These are phyloP conservation scores for Aspergillus egyptiacus DNA, from an alignment of 495 filamentous ascomycete genomes.

Conservation along the genomic window DNA sequence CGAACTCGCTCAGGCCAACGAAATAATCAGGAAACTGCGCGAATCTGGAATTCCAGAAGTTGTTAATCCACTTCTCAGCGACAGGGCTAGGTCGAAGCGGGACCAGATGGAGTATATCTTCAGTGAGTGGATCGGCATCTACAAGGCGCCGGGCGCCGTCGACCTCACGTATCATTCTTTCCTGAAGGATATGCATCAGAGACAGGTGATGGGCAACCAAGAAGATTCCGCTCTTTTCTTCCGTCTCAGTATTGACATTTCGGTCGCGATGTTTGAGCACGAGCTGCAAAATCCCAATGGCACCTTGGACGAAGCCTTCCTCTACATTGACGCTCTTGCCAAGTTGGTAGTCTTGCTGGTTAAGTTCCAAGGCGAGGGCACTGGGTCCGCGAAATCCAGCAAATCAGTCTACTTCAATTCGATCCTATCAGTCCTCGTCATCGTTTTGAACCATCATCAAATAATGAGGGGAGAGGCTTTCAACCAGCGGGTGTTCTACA, in stretches of 20 bases:
- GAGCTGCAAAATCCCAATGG: constrained; percentile 52
- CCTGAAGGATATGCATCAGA: constrained; percentile 74
- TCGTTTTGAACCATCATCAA: constrained; percentile 82
- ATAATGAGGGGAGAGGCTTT: constrained; percentile 73
- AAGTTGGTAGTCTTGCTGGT: constrained; percentile 73
- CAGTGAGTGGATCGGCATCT: constrained; percentile 85
- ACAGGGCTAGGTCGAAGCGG: constrained; percentile 49
- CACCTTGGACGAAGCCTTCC: constrained; percentile 62
- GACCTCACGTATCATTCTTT: constrained; percentile 71
- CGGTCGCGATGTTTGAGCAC: constrained; percentile 69
- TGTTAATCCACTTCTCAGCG: constrained; percentile 41
- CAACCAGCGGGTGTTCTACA: constrained; percentile 85
- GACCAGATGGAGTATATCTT: constrained; percentile 93
- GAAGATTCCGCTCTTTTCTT: constrained; percentile 75
- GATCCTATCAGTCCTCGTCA: constrained; percentile 64
- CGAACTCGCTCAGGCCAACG: constrained; percentile 52
- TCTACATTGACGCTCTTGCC: constrained; percentile 79
- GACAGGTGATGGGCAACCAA: constrained; percentile 59
- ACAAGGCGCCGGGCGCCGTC: constrained; percentile 61
- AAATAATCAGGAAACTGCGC: constrained; percentile 68
- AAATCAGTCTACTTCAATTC: constrained; percentile 66
- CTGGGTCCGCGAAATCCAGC: constrained; percentile 51
- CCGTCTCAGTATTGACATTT: constrained; percentile 73
- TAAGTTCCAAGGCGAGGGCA: constrained; percentile 56
- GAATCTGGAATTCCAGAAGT: constrained; percentile 52